Evolutionary conservation across 306 rosid genomes (phyloP), one percentile per base, ranked within the genome.

Genomic region (peach (Prunus persica)): DNA sequence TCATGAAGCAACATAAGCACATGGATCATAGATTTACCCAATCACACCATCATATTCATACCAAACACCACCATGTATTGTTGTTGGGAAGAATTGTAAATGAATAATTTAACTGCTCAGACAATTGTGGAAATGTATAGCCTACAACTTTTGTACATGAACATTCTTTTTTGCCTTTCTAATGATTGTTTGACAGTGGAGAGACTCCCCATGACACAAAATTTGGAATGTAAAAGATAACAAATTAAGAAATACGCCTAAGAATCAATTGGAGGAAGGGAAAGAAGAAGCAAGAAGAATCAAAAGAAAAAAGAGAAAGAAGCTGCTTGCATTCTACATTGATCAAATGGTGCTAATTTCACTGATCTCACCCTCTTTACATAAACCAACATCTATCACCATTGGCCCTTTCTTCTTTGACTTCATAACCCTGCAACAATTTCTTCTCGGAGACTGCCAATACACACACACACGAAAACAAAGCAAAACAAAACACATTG

Each of bases 361-460:
- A 73, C 74, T 83, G 84, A 91, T 80, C 81, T 96, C 98, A 32
- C 93, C 93, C 72, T 81, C 90, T 70, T 71, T 86, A 66, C 99
- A 96, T 52, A 82, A 27, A 55, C 97, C 98, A 65, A 96, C 99
- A 69, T 89, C 87, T 52, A 93, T 86, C 80, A 81, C 80, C 89
- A 91, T 52, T 32, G 85, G 82, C 73, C 90, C 90, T 74, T 78
- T 81, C 88, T 89, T 86, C 76, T 73, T 81, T 1, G 93, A 72
- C n/a, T 83, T 76, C 89, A 78, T 67, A 57, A 96, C 79, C 84
- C 91, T 86, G 88, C 99, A 96, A 80, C 99, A 96, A 69, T 89
- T 96, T 82, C 98, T 89, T 75, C 98, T 85, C 12, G 99, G 99
- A 11, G 97, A 88, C 99, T 96, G 87, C 77, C 30, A 20, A 30